Evolutionary conservation across 2,329 filamentous ascomycete genomes (phyloP).

Genomic region (Acephala macrosclerotiorum): DNA sequence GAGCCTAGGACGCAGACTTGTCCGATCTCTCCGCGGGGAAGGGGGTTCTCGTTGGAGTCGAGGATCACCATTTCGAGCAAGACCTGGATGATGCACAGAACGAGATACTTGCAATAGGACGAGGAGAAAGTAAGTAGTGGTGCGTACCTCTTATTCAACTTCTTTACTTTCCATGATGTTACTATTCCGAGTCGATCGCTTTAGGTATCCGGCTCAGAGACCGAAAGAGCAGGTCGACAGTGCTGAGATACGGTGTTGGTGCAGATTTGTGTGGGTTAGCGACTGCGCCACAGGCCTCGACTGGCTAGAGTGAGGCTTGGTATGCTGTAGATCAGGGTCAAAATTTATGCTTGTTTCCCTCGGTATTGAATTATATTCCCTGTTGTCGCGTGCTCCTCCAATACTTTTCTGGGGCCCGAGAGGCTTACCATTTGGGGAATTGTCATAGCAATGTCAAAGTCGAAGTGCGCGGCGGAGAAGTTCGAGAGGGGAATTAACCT

Average conservation of each 20-base stretch:
- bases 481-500: no score
- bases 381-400: no score
- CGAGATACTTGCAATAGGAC: neutral
- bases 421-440: no score
- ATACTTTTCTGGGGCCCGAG: no score
- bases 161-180: neutral
- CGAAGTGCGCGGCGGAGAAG: no score
- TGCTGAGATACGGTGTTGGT: neutral
- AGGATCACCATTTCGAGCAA: conserved; percentile 77
- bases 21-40: conserved; percentile 72
- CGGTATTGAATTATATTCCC: no score
- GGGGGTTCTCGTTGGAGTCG: conserved; percentile 71
- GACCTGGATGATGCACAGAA: neutral
- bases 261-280: neutral
- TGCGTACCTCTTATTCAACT: neutral
- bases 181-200: neutral
- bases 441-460: no score
- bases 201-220: neutral
- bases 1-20: conserved; percentile 82
- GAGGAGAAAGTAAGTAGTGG: neutral
- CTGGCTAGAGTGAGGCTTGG: neutral
- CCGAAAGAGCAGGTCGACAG: conserved; percentile 1
- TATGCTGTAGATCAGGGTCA: no score
- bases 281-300: neutral
- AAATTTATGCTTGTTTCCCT: no score